Evolutionary conservation across 1,284 basidiomycete species (phyloP), one percentile per base, ranked within the genome.

Genomic region (Malassezia restricta): DNA sequence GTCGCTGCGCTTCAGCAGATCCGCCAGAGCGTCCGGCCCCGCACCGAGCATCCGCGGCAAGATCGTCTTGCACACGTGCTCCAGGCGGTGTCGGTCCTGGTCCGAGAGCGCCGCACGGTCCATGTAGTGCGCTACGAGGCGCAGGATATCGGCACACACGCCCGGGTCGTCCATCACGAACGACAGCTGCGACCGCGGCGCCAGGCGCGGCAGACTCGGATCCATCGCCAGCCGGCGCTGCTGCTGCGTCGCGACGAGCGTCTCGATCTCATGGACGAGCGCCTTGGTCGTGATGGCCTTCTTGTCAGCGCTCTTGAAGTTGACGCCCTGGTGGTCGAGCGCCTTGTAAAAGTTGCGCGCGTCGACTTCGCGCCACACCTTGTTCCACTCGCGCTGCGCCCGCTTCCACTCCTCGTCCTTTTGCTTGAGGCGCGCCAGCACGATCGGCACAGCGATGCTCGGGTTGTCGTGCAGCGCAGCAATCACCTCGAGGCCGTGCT

Each of bases 331-430:
- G 71, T 95, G 89, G 73, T 98, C 94, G 53, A 96, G 81, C 40
- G 85, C 85, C 77, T 94, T 94, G 74, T 92, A 96, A 54, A 64
- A 70, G 77, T 96, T 96, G 75, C 89, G 87, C 52, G 84, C 84
- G 68, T 96, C 92, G 40, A 95, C 86, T 74, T 96, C 92, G 51
- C 90, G 80, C 94, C 94, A 98, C 20, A 91, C 90, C 57, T 86
- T 82, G 76, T 86, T 89, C 89, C 90, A 98, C 74, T 96, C 92
- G 47, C 91, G 80, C 75, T 94, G 87, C 24, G 86, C 83, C 32
- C 86, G 80, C 73, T 88, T 84, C 94, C 94, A 98, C 73, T 99
- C 94, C 62, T 96, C 90, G 73, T 95, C 87, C 75, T 94, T 95
- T 71, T 84, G 83, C 77, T 89, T 92, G 54, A 99, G 78, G 12